Conservation (phyloP, 2,329 filamentous ascomycete genomes). For the Apiospora rasikravindrae region DNA sequence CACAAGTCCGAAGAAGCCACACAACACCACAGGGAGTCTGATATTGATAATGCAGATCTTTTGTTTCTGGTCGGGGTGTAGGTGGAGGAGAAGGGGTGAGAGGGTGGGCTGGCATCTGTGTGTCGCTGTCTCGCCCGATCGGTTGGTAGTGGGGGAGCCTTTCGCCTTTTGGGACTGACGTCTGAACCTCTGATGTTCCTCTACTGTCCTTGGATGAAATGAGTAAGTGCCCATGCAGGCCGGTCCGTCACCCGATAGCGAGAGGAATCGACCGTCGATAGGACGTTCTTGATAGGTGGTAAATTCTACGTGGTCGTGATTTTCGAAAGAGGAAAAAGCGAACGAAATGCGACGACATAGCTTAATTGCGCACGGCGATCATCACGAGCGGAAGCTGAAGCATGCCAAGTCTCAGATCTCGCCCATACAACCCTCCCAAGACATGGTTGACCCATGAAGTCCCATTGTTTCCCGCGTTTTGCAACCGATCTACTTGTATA, state of each 20-base stretch:
- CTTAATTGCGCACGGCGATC: background rate
- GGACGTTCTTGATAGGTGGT: background rate
- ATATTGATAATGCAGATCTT: slow-evolving; percentile 1
- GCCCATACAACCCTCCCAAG: slow-evolving; percentile 2
- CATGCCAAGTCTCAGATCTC: slow-evolving; percentile 17
- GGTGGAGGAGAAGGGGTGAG: slow-evolving; percentile 1
- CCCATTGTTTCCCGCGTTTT: background rate
- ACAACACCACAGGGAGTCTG: background rate
- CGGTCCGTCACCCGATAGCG: background rate
- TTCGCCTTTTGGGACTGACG: background rate
- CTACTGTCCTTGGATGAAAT: background rate
- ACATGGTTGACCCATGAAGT: background rate
- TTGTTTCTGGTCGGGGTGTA: background rate
- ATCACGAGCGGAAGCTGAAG: slow-evolving; percentile 15
- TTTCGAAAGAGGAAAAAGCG: background rate
- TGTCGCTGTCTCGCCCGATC: background rate
- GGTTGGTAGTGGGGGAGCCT: background rate
- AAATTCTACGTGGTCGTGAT: background rate
- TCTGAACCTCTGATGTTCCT: background rate
- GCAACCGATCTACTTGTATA: background rate
- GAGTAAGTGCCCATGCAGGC: background rate
- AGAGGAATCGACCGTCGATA: background rate
- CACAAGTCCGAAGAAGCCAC: background rate
- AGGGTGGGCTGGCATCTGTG: background rate
- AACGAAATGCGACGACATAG: background rate